phyloP scores from a whole-genome alignment of 805 yeast species.

The Naumovozyma baii region DNA sequence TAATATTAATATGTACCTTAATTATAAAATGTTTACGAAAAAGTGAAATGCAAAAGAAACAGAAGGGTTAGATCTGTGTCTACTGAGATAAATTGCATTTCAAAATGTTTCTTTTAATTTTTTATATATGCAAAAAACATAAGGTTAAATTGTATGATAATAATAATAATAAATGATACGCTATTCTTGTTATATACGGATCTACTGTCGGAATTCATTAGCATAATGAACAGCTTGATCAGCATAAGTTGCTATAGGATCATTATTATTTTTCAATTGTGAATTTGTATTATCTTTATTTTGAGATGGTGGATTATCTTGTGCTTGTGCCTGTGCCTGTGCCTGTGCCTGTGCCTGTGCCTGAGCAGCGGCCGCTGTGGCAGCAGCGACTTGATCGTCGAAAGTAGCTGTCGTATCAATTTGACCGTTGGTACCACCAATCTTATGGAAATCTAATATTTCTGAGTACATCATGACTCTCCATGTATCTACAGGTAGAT shows the following conservation, averaged over 20 bases:
- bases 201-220: conserved; percentile 24
- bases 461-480: conserved; percentile 98
- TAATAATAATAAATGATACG: too few species aligned
- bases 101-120: too few species aligned
- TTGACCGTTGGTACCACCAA: conserved; percentile 40
- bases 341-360: conserved; percentile 28
- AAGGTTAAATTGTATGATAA: too few species aligned
- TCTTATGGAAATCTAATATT: conserved; percentile 90
- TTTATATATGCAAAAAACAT: too few species aligned
- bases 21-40: too few species aligned
- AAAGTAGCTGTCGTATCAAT: conserved; percentile 29
- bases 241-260: conserved; percentile 22
- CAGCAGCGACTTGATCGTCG: conserved; percentile 31
- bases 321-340: conserved; percentile 9
- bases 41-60: too few species aligned
- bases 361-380: conserved; percentile 30
- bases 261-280: conserved; percentile 9
- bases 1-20: too few species aligned
- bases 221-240: conserved; percentile 29
- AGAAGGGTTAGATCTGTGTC: too few species aligned
- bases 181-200: background rate
- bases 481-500: conserved; percentile 96
- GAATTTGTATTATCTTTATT: background rate
- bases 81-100: too few species aligned
- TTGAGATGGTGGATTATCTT: conserved; percentile 1